Evolutionary conservation across 345 rosid species (phyloP), one percentile per base, ranked within the genome.

Genomic region (Pistacia vera): DNA sequence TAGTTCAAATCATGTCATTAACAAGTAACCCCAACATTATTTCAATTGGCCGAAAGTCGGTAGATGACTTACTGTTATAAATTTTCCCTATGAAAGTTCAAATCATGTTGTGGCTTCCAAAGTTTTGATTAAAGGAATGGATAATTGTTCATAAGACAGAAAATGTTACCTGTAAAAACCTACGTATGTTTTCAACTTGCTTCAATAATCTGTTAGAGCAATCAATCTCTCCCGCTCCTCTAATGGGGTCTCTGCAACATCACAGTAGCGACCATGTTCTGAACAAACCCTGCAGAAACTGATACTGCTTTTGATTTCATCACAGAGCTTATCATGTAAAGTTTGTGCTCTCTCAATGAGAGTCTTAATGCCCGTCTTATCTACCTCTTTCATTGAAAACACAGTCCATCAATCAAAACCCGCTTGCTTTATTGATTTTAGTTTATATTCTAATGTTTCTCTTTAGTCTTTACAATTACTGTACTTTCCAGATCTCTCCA

Each of bases 281-380:
- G 74, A 75, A 48, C 86, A 83, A 70, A 80, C 63, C 13, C 61
- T 73, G 79, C 88, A 77, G 77, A 80, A 77, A 49, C 74, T 65
- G 76, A 73, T 60, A 2, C 57, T 49, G 52, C 41, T 60, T 1
- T 76, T 70, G 65, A 76, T 81, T 76, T 85, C 81, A 20, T 56
- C 68, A 52, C 48, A 67, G 64, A 86, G 78, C 46, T 62, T 71
- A 33, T 75, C 81, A 65, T 73, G 83, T 71, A 83, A 70, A 51
- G 66, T 76, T 81, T 81, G 65, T 25, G 85, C 87, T 71, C 79
- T 82, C 60, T 78, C 82, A 48, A 79, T 68, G 22, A 86, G 81
- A 36, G 13, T 57, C 75, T 75, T 84, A 71, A 83, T 77, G 11
- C 77, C 59, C 71, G 64, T 74, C 66, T 63, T 74, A 68, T 49